Evolutionary conservation across 768 basidiomycete species (phyloP).

Genomic region (Naganishia randhawae): DNA sequence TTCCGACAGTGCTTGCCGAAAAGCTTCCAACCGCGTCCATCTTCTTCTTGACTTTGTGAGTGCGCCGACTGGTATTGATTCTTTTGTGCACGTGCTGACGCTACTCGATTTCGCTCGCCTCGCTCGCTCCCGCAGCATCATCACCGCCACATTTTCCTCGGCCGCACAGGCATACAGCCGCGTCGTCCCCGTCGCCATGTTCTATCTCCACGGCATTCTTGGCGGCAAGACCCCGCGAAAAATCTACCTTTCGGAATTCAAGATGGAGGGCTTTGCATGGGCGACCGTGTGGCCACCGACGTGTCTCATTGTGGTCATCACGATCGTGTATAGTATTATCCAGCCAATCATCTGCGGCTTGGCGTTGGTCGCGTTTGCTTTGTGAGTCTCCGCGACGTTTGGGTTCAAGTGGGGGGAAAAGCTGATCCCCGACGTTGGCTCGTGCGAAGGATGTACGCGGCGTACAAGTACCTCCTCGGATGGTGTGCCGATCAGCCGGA

Average conservation of each 20-base stretch:
- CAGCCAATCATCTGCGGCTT: constrained; percentile 51
- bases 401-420: no score
- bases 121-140: constrained; percentile 32
- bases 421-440: no score
- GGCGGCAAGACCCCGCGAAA: constrained; percentile 50
- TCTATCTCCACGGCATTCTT: constrained; percentile 40
- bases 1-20: constrained; percentile 37
- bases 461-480: constrained; percentile 50
- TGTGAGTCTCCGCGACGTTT: no score
- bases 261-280: constrained; percentile 40
- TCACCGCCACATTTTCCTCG: constrained; percentile 44
- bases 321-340: constrained; percentile 51
- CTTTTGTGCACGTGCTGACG: not conserved
- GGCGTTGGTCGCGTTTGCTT: constrained; percentile 44
- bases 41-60: constrained; percentile 52
- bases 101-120: not conserved
- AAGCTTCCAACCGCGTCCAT: constrained; percentile 47
- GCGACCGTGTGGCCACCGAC: constrained; percentile 46
- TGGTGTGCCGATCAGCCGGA: constrained; percentile 52
- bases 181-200: constrained; percentile 46
- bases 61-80: not conserved
- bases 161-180: constrained; percentile 47
- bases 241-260: constrained; percentile 36
- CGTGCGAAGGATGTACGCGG: constrained; percentile 40
- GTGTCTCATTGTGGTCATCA: constrained; percentile 47